These are phyloP conservation scores for Eucalyptus polyanthemos DNA, from an alignment of 345 rosid species.

Conservation along the genomic window DNA sequence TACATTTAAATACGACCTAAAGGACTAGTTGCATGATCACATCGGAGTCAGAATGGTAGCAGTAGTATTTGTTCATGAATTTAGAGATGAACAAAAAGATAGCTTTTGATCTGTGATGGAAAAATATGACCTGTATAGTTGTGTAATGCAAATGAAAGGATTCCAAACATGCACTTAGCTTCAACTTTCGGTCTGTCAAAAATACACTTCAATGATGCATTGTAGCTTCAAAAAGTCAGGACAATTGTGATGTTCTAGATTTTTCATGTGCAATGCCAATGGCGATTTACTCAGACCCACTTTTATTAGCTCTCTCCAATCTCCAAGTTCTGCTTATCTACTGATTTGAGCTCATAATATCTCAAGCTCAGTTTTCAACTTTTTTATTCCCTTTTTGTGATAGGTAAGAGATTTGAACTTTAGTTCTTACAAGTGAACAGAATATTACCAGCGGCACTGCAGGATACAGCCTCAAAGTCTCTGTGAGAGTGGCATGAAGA, in stretches of 20 bases:
- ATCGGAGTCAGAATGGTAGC: background rate
- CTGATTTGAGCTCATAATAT: background rate
- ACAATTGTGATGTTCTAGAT: background rate
- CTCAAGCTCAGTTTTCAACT: background rate
- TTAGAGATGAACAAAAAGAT: background rate
- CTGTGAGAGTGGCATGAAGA: conserved; percentile 70
- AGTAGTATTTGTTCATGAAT: background rate
- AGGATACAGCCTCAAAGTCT: conserved; percentile 69
- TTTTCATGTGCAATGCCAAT: background rate
- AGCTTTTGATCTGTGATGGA: background rate
- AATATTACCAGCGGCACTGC: conserved; percentile 41
- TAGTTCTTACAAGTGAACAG: background rate
- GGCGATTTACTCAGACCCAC: background rate
- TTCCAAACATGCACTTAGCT: no score
- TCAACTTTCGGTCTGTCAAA: background rate
- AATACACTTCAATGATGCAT: background rate
- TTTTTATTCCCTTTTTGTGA: background rate
- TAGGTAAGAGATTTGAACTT: background rate
- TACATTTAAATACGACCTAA: background rate
- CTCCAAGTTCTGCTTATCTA: background rate
- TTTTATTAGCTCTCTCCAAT: background rate
- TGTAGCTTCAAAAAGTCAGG: background rate
- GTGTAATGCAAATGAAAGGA: background rate
- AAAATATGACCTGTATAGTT: background rate
- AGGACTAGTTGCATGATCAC: background rate